These are phyloP conservation scores for Trichosporon sp. DNA, from an alignment of 1,284 basidiomycete species.

Conservation along the genomic window DNA sequence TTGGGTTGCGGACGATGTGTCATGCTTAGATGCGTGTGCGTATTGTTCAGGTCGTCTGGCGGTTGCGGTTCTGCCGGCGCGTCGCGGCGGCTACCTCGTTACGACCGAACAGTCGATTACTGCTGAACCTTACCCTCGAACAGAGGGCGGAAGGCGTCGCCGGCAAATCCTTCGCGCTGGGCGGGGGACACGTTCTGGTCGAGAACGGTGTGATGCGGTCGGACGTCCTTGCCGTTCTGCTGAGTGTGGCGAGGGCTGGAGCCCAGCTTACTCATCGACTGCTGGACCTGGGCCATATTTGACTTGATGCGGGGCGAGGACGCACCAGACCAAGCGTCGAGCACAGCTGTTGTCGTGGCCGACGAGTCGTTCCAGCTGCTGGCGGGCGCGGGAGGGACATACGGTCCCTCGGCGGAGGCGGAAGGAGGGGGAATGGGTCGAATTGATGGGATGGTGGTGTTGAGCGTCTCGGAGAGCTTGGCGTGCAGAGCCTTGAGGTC, in stretches of 20 bases:
- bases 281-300: conserved; percentile 2
- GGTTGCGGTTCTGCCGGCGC: neutral
- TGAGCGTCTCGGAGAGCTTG: conserved; percentile 33
- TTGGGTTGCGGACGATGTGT: neutral
- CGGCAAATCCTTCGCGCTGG: conserved; percentile 33
- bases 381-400: conserved; percentile 42
- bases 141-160: conserved; percentile 42
- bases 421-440: conserved; percentile 31
- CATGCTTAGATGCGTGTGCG: neutral
- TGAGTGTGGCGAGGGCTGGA: conserved; percentile 24
- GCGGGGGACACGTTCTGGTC: conserved; percentile 33
- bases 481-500: conserved; percentile 40
- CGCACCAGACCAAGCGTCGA: conserved; percentile 9
- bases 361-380: conserved; percentile 42
- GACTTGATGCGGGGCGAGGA: neutral
- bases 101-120: neutral
- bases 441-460: conserved; percentile 6
- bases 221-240: conserved; percentile 1
- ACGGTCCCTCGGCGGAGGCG: conserved; percentile 22
- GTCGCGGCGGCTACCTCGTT: neutral
- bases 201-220: conserved; percentile 33
- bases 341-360: conserved; percentile 3
- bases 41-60: neutral
- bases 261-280: conserved; percentile 17
- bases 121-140: conserved; percentile 21